Conservation (phyloP, 768 basidiomycete species). For the Russula ochroleuca region DNA sequence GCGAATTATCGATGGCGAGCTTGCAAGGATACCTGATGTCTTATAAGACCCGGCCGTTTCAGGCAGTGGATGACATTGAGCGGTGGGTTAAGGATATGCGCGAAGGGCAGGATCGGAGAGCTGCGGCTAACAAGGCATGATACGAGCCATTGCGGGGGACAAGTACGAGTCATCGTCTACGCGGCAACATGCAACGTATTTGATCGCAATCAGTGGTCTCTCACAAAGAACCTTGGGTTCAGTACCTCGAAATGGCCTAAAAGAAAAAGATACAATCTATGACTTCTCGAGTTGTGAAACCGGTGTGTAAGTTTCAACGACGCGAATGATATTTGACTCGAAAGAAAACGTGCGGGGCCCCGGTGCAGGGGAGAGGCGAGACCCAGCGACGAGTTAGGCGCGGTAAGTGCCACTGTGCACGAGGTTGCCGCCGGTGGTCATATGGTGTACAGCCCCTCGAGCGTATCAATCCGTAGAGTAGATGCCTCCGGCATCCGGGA, state of each 20-base stretch:
- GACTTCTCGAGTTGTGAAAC: too few species aligned
- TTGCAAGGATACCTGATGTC: conserved; percentile 63
- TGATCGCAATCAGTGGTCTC: too few species aligned
- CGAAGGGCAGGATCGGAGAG: conserved; percentile 29
- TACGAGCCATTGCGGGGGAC: neutral
- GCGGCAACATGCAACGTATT: neutral
- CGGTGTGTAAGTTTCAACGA: conserved; percentile 33
- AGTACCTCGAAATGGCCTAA: too few species aligned
- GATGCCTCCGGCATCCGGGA: too few species aligned
- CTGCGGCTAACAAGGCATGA: neutral
- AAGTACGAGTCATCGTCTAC: conserved; percentile 34
- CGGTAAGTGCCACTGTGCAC: neutral
- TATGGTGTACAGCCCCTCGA: too few species aligned
- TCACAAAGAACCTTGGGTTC: conserved; percentile 32
- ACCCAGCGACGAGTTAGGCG: too few species aligned
- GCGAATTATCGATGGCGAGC: conserved; percentile 41
- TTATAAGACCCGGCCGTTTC: conserved; percentile 56
- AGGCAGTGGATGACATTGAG: conserved; percentile 45
- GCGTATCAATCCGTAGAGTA: too few species aligned
- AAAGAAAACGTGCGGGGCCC: too few species aligned
- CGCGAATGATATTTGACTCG: conserved; percentile 13
- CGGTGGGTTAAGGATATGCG: conserved; percentile 51
- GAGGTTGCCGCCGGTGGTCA: neutral
- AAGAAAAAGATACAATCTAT: too few species aligned
- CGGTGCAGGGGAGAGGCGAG: neutral